Conservation (phyloP, 2,329 filamentous ascomycete species). For the Periconia digitata region DNA sequence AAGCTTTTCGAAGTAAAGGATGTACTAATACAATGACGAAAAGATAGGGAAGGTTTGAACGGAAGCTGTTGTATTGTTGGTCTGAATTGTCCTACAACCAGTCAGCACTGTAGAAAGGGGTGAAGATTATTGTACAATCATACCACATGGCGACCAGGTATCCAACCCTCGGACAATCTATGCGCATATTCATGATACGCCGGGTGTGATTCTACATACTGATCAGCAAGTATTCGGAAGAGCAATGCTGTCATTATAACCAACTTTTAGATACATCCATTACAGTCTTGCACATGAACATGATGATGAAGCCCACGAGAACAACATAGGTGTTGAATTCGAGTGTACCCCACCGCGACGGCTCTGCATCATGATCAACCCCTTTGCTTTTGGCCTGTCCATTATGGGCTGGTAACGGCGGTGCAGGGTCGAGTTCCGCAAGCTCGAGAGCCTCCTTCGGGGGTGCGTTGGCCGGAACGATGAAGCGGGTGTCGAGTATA, state of each 20-base stretch:
- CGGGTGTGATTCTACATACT: conserved; percentile 69
- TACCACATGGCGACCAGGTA: conserved; percentile 87
- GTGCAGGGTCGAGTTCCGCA: conserved; percentile 34
- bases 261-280: conserved; percentile 82
- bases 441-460: conserved; percentile 46
- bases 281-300: conserved; percentile 88
- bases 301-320: conserved; percentile 66
- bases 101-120: conserved; percentile 14
- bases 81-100: conserved; percentile 77
- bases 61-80: conserved; percentile 81
- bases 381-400: conserved; percentile 23
- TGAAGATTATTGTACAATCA: conserved; percentile 10
- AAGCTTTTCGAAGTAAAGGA: conserved; percentile 73
- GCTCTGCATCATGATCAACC: conserved; percentile 51
- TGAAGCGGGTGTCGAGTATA: conserved; percentile 72
- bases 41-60: conserved; percentile 83
- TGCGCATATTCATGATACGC: conserved; percentile 74
- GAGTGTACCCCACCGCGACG: conserved; percentile 78
- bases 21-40: conserved; percentile 73
- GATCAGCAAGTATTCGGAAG: conserved; percentile 6
- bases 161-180: conserved; percentile 80
- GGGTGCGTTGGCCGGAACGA: conserved; percentile 68
- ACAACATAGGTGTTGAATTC: conserved; percentile 85
- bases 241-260: conserved; percentile 2
- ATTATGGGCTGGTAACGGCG: conserved; percentile 28